Conservation (phyloP, 2,329 filamentous ascomycete species). For the Arthrinium phaeospermum region DNA sequence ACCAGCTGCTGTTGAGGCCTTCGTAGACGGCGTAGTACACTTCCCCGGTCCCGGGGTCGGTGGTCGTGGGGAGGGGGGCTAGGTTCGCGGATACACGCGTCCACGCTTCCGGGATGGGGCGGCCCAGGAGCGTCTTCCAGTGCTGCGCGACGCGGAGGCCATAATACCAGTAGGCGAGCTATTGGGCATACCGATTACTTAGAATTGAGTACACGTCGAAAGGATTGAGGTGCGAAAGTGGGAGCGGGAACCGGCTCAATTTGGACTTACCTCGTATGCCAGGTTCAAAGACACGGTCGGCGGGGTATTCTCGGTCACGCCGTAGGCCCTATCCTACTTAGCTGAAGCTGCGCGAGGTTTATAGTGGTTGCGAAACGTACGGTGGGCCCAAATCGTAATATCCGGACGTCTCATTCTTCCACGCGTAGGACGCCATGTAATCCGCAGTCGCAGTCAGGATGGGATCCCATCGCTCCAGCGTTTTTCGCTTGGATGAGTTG, state of each 20-base stretch:
- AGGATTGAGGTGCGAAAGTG: too few relatives aligned
- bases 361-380: conserved; percentile 22
- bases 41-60: conserved; percentile 30
- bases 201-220: too few relatives aligned
- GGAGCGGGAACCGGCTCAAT: too few relatives aligned
- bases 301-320: conserved; percentile 56
- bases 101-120: conserved; percentile 47
- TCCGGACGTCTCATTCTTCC: conserved; percentile 37
- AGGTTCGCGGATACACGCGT: conserved; percentile 47
- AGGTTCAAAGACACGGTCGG: conserved; percentile 53
- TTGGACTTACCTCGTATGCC: conserved; percentile 47
- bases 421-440: conserved; percentile 41
- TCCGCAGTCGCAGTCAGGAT: conserved; percentile 37
- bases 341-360: neutral
- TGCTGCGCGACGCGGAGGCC: conserved; percentile 49
- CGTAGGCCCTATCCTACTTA: conserved; percentile 44
- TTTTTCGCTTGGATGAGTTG: conserved; percentile 33
- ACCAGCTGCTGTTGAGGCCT: conserved; percentile 52
- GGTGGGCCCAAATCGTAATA: conserved; percentile 52
- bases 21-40: conserved; percentile 50
- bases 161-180: conserved; percentile 55
- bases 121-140: conserved; percentile 49
- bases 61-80: conserved; percentile 49
- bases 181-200: neutral
- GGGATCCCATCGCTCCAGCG: conserved; percentile 34